Conservation (phyloP, 805 yeast species). For the Scheffersomyces coipomensis region DNA sequence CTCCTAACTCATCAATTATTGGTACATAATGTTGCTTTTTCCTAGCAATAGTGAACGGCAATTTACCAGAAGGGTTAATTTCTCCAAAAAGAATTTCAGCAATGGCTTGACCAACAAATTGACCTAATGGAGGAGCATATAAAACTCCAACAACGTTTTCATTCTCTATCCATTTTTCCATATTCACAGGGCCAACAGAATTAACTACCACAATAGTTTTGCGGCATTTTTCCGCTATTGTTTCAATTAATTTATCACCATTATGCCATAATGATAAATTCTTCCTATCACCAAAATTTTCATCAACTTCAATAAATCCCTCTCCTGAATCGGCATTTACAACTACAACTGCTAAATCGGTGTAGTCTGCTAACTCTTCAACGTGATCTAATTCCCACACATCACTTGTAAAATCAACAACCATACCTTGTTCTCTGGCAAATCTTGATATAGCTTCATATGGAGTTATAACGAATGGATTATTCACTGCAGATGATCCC, state of each 20-base stretch:
- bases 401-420: slow-evolving; percentile 44
- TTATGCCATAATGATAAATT: slow-evolving; percentile 55
- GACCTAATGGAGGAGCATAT: slow-evolving; percentile 58
- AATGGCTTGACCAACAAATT: slow-evolving; percentile 53
- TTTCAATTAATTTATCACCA: slow-evolving; percentile 52
- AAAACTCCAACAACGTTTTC: slow-evolving; percentile 59
- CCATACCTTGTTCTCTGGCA: slow-evolving; percentile 46
- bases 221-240: slow-evolving; percentile 47
- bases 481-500: slow-evolving; percentile 62
- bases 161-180: slow-evolving; percentile 57
- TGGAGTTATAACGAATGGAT: slow-evolving; percentile 59
- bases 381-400: slow-evolving; percentile 46
- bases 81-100: slow-evolving; percentile 62
- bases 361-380: slow-evolving; percentile 44
- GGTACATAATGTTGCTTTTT: slow-evolving; percentile 47
- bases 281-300: slow-evolving; percentile 57
- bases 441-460: slow-evolving; percentile 50
- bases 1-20: slow-evolving; percentile 34
- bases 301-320: slow-evolving; percentile 56
- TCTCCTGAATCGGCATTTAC: slow-evolving; percentile 59
- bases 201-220: slow-evolving; percentile 61
- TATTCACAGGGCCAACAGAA: slow-evolving; percentile 58
- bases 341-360: slow-evolving; percentile 54
- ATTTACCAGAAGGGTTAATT: slow-evolving; percentile 59
- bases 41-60: slow-evolving; percentile 64